Evolutionary conservation across 169 alveolate species (phyloP).

Genomic region (Theileria annulata): DNA sequence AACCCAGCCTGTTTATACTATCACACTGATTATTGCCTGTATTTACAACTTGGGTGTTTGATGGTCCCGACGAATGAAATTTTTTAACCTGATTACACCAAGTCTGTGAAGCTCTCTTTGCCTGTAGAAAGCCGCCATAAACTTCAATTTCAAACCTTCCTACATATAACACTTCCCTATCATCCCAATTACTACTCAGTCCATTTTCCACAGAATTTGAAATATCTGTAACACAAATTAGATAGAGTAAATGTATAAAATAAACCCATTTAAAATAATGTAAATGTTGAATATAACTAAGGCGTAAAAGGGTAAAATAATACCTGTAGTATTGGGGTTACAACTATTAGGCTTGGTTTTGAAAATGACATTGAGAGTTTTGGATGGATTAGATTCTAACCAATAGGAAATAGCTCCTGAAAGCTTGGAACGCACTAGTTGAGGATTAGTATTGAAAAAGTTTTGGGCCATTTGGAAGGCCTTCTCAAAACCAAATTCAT

Average conservation of each 20-base stretch:
- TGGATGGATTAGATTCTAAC: conserved; percentile 26
- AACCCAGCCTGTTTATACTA: not conserved
- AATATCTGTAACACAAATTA: not conserved
- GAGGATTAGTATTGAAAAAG: conserved; percentile 27
- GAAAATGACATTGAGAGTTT: conserved; percentile 31
- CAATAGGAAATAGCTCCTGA: conserved; percentile 64
- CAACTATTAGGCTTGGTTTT: not conserved
- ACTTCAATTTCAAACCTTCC: conserved; percentile 44
- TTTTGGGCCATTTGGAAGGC: conserved; percentile 48
- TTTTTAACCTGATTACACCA: conserved; percentile 36
- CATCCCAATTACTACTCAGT: conserved; percentile 19
- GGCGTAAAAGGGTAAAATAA: too few species aligned
- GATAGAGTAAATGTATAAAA: not conserved
- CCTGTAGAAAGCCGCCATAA: conserved; percentile 56
- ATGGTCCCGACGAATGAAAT: not conserved
- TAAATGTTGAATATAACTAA: not conserved
- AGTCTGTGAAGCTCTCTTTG: conserved; percentile 53
- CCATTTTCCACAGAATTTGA: conserved; percentile 25
- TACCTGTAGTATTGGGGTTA: not conserved
- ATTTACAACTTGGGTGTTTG: not conserved
- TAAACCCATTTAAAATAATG: too few species aligned
- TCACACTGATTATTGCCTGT: not conserved
- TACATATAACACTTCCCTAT: conserved; percentile 31
- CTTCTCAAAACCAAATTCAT: conserved; percentile 38
- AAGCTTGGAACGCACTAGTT: conserved; percentile 48